A percentile compares a stretch with the other conserved stretches of the same genome.
Evolutionary conservation across 1,284 basidiomycete genomes (phyloP).

Genomic region (Cronartium quercuum): DNA sequence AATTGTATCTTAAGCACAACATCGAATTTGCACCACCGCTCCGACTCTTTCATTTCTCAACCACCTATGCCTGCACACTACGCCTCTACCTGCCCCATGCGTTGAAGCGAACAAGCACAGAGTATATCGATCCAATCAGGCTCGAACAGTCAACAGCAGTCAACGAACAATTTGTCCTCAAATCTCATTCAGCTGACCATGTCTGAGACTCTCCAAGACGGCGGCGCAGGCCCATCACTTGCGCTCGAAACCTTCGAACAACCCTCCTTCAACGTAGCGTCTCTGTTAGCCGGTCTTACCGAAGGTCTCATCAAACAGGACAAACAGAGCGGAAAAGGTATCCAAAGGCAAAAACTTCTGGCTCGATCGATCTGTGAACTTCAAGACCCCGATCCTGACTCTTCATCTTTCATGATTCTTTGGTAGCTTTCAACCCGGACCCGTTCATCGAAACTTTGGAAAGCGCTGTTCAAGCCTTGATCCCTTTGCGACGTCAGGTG

Average conservation of each 20-base stretch:
- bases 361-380: neutral
- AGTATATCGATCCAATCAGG: too few relatives aligned
- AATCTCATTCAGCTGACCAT: neutral
- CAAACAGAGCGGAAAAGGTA: constrained; percentile 37
- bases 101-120: too few relatives aligned
- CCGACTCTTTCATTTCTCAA: too few relatives aligned
- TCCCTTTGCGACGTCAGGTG: constrained; percentile 23
- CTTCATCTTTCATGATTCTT: neutral
- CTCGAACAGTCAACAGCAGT: too few relatives aligned
- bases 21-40: too few relatives aligned
- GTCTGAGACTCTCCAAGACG: neutral
- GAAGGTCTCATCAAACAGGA: constrained; percentile 37
- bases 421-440: constrained; percentile 38
- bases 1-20: too few relatives aligned
- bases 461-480: constrained; percentile 32
- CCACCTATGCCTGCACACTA: too few relatives aligned
- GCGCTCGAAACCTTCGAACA: constrained; percentile 28
- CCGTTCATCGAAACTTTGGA: constrained; percentile 37
- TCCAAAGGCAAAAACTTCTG: neutral
- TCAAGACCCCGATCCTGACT: neutral
- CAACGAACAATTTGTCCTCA: too few relatives aligned
- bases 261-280: constrained; percentile 29
- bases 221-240: constrained; percentile 5
- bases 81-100: too few relatives aligned
- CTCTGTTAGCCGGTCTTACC: constrained; percentile 28